Evolutionary conservation across 352 stramenopile genomes (phyloP).

Genomic region (Globisporangium perplexum): DNA sequence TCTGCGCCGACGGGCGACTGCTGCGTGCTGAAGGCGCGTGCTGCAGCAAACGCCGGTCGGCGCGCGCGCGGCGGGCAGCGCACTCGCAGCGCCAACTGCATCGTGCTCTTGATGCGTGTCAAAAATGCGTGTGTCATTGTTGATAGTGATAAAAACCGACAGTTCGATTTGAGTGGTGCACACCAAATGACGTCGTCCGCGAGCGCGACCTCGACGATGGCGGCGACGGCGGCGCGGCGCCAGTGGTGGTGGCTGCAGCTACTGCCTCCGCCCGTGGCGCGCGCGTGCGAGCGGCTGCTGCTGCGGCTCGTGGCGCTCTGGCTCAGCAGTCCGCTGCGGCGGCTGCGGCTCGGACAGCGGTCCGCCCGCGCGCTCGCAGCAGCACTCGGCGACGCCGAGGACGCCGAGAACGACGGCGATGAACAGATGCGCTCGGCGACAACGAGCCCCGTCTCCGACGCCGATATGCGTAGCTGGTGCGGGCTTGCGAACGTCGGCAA

Average conservation of each 20-base stretch:
- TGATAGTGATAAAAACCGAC: no score
- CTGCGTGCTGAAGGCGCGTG: neutral
- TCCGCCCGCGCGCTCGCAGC: no score
- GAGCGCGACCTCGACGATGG: neutral
- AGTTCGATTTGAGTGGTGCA: no score
- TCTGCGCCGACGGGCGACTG: conserved; percentile 10
- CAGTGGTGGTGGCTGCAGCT: conserved; percentile 13
- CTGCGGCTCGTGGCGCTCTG: conserved; percentile 13
- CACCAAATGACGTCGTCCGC: no score
- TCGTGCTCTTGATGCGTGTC: no score
- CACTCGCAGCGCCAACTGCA: neutral
- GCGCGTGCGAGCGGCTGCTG: conserved; percentile 9
- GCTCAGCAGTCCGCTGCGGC: conserved; percentile 11
- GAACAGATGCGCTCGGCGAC: neutral
- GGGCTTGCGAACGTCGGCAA: conserved; percentile 68
- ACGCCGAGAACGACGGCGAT: neutral
- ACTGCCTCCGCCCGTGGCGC: conserved; percentile 4
- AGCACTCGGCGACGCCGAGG: no score
- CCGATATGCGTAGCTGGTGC: neutral
- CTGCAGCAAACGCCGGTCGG: neutral
- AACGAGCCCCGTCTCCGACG: no score
- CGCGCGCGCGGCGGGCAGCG: neutral
- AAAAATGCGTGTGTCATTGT: no score
- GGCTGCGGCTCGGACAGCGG: conserved; percentile 4
- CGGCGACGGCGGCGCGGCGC: conserved; percentile 2